A percentile compares a stretch with the other conserved stretches of the same genome.
Evolutionary conservation across 805 yeast species (phyloP).

Genomic region (Limtongia smithiae): DNA sequence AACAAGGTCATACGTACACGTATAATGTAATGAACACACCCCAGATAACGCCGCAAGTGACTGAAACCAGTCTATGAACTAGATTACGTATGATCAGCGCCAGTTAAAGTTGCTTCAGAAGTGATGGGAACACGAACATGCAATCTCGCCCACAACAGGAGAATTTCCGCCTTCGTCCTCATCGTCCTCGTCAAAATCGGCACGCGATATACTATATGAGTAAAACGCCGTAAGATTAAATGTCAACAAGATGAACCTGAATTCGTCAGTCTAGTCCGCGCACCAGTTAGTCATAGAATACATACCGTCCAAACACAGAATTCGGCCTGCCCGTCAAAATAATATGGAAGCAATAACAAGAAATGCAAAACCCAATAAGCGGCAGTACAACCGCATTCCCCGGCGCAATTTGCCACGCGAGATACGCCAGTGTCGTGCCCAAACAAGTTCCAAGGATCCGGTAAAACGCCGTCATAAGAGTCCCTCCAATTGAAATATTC

Average conservation of each 20-base stretch:
- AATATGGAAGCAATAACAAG: constrained; percentile 46
- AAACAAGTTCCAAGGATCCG: constrained; percentile 73
- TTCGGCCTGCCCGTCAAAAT: constrained; percentile 59
- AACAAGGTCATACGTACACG: constrained; percentile 47
- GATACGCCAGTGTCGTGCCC: constrained; percentile 63
- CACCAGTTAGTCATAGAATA: background rate
- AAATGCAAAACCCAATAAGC: constrained; percentile 43
- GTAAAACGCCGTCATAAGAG: constrained; percentile 64
- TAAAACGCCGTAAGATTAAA: constrained; percentile 76
- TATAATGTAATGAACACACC: constrained; percentile 62
- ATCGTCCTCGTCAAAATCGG: constrained; percentile 40
- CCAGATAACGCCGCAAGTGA: constrained; percentile 70
- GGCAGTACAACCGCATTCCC: constrained; percentile 56
- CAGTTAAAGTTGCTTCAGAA: background rate
- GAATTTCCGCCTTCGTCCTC: constrained; percentile 64
- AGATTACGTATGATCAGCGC: background rate
- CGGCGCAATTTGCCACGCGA: constrained; percentile 56
- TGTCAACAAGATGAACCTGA: constrained; percentile 59
- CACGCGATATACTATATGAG: constrained; percentile 61
- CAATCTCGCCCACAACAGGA: constrained; percentile 69
- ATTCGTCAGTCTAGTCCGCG: constrained; percentile 45
- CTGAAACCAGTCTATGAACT: constrained; percentile 69
- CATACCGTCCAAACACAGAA: constrained; percentile 39
- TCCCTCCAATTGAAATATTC: constrained; percentile 82
- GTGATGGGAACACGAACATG: constrained; percentile 38